These are phyloP conservation scores for Jamesozyma hellenica DNA, from an alignment of 805 yeast species.

Conservation along the genomic window DNA sequence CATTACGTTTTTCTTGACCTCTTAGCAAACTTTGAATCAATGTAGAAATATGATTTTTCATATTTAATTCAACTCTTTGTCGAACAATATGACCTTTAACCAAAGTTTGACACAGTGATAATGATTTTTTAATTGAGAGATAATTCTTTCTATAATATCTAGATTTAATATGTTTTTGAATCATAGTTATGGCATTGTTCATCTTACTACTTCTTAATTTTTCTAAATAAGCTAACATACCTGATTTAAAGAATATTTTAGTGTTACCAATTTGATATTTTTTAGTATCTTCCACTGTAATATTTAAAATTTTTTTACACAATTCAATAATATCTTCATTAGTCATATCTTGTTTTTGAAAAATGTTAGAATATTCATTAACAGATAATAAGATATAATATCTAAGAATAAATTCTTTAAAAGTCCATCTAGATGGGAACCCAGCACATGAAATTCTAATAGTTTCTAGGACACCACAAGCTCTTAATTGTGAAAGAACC, in stretches of 20 bases:
- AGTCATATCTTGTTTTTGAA: slow-evolving; percentile 38
- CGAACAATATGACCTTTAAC: slow-evolving; percentile 58
- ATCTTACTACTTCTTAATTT: slow-evolving; percentile 73
- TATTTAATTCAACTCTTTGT: slow-evolving; percentile 41
- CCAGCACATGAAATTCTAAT: slow-evolving; percentile 96
- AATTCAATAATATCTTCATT: slow-evolving; percentile 50
- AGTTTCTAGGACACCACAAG: slow-evolving; percentile 97
- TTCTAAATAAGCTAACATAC: slow-evolving; percentile 87
- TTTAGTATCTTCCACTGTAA: slow-evolving; percentile 51
- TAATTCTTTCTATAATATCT: slow-evolving; percentile 53
- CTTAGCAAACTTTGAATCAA: slow-evolving; percentile 60
- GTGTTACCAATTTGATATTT: slow-evolving; percentile 88
- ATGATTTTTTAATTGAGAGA: slow-evolving; percentile 42
- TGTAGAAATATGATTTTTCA: slow-evolving; percentile 53
- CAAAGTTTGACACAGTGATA: slow-evolving; percentile 48
- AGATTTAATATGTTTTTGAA: slow-evolving; percentile 75
- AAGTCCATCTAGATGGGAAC: slow-evolving; percentile 93
- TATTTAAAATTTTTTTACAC: slow-evolving; percentile 56
- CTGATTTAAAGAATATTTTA: slow-evolving; percentile 91
- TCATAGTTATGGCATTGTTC: slow-evolving; percentile 64
- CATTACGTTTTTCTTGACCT: slow-evolving; percentile 40
- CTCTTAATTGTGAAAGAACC: slow-evolving; percentile 91
- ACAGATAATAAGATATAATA: slow-evolving; percentile 78
- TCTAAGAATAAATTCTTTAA: slow-evolving; percentile 82
- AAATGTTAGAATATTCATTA: slow-evolving; percentile 51